Conservation (phyloP, 208 protist species). For the Naegleria gruberi region DNA sequence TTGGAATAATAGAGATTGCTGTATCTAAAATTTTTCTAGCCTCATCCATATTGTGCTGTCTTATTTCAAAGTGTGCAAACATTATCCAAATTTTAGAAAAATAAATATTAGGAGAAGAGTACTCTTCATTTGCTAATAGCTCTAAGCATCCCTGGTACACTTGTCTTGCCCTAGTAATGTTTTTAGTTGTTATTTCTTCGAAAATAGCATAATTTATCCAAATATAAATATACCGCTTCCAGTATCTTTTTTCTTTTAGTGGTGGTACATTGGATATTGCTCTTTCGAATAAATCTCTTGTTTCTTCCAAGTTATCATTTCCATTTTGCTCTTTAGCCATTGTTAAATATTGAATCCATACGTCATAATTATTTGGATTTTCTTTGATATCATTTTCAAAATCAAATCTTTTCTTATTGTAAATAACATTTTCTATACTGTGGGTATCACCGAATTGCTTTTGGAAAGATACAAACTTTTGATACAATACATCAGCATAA, state of each 20-base stretch:
- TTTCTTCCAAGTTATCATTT: slow-evolving; percentile 32
- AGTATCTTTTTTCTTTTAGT: slow-evolving; percentile 55
- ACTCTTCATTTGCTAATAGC: slow-evolving; percentile 64
- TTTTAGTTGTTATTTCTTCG: slow-evolving; percentile 65
- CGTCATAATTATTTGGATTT: slow-evolving; percentile 73
- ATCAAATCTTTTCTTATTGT: slow-evolving; percentile 62
- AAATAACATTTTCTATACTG: slow-evolving; percentile 76
- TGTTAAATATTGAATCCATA: slow-evolving; percentile 82
- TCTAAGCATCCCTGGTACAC: slow-evolving; percentile 57
- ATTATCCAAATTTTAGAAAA: slow-evolving; percentile 71
- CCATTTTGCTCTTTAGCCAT: slow-evolving; percentile 49
- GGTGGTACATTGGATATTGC: slow-evolving; percentile 72
- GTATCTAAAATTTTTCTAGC: slow-evolving; percentile 57
- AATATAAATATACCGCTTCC: slow-evolving; percentile 79
- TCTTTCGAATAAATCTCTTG: slow-evolving; percentile 72
- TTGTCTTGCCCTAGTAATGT: slow-evolving; percentile 44
- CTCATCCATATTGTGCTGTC: slow-evolving; percentile 48
- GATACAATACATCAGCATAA: slow-evolving; percentile 56
- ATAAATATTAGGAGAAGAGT: slow-evolving; percentile 38
- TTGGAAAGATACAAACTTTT: slow-evolving; percentile 62
- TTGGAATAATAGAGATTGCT: slow-evolving; percentile 55
- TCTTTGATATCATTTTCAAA: slow-evolving; percentile 69
- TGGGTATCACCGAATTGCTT: slow-evolving; percentile 60
- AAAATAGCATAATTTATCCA: slow-evolving; percentile 85
- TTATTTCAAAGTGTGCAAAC: slow-evolving; percentile 65